These are phyloP conservation scores for Phytophthora idaei DNA, from an alignment of 352 stramenopile genomes.

Conservation along the genomic window DNA sequence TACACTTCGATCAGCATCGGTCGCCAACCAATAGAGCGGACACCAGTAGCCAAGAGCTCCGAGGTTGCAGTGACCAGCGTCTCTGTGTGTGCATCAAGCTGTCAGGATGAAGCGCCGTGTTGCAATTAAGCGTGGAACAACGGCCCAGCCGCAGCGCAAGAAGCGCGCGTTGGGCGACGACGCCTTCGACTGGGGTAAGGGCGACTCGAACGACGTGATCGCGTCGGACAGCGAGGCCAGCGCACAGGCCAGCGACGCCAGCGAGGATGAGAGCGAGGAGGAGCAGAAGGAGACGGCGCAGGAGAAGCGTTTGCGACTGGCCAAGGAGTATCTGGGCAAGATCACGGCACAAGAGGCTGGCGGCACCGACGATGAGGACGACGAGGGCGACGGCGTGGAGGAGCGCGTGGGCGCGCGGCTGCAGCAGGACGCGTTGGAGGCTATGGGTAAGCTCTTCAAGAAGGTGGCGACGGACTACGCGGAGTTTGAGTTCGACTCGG, in stretches of 20 bases:
- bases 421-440: conserved; percentile 84
- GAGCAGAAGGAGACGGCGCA: conserved; percentile 83
- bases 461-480: conserved; percentile 77
- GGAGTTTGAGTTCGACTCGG: conserved; percentile 82
- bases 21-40: conserved; percentile 37
- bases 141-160: conserved; percentile 47
- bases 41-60: conserved; percentile 16
- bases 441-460: conserved; percentile 90
- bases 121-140: conserved; percentile 63
- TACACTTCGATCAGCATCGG: background rate
- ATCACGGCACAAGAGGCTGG: conserved; percentile 72
- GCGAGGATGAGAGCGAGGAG: conserved; percentile 46
- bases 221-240: conserved; percentile 77
- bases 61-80: background rate
- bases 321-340: conserved; percentile 89
- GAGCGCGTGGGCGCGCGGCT: conserved; percentile 78
- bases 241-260: conserved; percentile 26
- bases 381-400: conserved; percentile 62
- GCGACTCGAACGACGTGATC: conserved; percentile 57
- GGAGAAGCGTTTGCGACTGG: conserved; percentile 89
- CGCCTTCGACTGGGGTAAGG: conserved; percentile 80
- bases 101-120: conserved; percentile 40
- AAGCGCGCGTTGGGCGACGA: conserved; percentile 78
- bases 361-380: conserved; percentile 35
- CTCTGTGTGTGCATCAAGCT: background rate